Conservation (phyloP, 176 grass and related monocot genomes). For the Carex kokanica region DNA sequence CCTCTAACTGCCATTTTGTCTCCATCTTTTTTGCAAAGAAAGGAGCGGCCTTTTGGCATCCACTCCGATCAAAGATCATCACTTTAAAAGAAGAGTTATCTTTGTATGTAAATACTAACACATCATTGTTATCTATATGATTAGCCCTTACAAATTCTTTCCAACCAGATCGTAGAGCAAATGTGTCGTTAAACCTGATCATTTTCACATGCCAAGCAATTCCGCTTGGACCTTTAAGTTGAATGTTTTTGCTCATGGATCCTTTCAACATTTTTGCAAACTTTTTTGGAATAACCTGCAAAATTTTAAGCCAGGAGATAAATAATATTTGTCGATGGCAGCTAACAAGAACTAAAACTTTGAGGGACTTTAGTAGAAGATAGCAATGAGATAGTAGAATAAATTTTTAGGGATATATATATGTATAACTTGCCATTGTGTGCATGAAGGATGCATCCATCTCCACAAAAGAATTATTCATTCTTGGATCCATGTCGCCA, state of each 20-base stretch:
- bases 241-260: not conserved
- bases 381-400: not conserved
- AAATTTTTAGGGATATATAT: not conserved
- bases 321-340: not conserved
- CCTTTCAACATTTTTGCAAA: conserved; percentile 31
- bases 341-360: not conserved
- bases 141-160: conserved; percentile 43
- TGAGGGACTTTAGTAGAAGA: not conserved
- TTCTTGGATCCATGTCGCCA: too few species aligned
- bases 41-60: conserved; percentile 41
- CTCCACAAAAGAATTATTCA: too few species aligned
- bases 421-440: too few species aligned
- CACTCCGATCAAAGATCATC: conserved; percentile 27
- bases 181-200: not conserved
- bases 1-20: not conserved
- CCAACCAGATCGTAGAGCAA: conserved; percentile 36
- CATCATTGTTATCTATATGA: conserved; percentile 31
- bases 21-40: conserved; percentile 4
- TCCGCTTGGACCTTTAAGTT: conserved; percentile 30
- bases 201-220: conserved; percentile 31
- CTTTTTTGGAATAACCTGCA: conserved; percentile 36
- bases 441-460: too few species aligned
- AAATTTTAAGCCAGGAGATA: not conserved
- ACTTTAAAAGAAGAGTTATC: conserved; percentile 37
- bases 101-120: conserved; percentile 39